These are phyloP conservation scores for Lolium multiflorum DNA, from an alignment of 176 grass and related monocot species.

Conservation along the genomic window DNA sequence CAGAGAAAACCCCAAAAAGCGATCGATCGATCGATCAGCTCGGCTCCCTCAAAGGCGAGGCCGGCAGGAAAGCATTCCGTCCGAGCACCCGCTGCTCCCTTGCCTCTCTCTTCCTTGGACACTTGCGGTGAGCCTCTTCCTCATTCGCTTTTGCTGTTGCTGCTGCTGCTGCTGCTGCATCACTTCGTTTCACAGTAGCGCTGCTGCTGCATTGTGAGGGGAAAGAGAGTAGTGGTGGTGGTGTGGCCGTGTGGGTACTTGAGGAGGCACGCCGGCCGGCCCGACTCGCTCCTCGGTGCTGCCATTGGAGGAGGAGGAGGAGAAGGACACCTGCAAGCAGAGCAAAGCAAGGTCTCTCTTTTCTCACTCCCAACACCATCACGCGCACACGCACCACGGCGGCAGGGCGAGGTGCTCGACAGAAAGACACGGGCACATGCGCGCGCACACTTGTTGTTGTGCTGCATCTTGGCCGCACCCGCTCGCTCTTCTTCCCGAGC, in stretches of 20 bases:
- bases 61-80: slow-evolving; percentile 49
- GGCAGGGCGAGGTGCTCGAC: background rate
- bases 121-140: slow-evolving; percentile 53
- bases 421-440: slow-evolving; percentile 44
- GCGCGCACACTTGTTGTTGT: slow-evolving; percentile 37
- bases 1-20: slow-evolving; percentile 22
- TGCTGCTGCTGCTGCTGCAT: slow-evolving; percentile 23
- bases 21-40: background rate
- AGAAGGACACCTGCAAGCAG: slow-evolving; percentile 46
- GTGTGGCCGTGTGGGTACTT: slow-evolving; percentile 39
- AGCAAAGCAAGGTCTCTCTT: slow-evolving; percentile 24
- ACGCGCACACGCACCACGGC: background rate
- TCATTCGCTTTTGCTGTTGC: slow-evolving; percentile 16
- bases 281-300: slow-evolving; percentile 23
- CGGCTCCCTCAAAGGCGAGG: slow-evolving; percentile 41
- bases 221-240: background rate
- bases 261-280: slow-evolving; percentile 64
- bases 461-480: slow-evolving; percentile 46
- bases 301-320: slow-evolving; percentile 48
- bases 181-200: slow-evolving; percentile 27
- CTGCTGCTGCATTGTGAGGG: background rate
- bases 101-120: slow-evolving; percentile 29
- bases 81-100: slow-evolving; percentile 40
- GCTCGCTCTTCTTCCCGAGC: slow-evolving; percentile 44
- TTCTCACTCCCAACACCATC: slow-evolving; percentile 31